Conservation (phyloP, 257 asterid species). For the Solanum neorickii region DNA sequence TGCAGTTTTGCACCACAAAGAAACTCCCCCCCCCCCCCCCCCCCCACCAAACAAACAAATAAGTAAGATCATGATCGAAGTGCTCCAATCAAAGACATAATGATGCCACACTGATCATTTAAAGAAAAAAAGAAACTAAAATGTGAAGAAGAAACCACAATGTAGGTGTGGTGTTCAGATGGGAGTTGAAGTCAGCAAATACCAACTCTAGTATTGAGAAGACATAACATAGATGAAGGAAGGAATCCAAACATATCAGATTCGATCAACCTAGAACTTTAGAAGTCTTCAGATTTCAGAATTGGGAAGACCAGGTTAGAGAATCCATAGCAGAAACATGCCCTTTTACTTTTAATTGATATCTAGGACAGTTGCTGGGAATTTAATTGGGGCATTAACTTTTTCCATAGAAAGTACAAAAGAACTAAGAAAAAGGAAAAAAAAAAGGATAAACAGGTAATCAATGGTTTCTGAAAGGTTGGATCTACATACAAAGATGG, state of each 20-base stretch:
- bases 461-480: neutral
- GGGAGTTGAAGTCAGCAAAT: neutral
- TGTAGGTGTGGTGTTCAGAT: neutral
- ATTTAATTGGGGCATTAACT: neutral
- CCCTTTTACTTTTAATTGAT: neutral
- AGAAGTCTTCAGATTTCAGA: neutral
- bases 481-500: slow-evolving; percentile 75
- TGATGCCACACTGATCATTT: neutral
- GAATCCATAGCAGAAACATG: neutral
- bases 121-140: neutral
- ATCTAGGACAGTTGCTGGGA: neutral
- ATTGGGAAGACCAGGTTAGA: neutral
- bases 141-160: neutral
- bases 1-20: neutral
- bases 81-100: neutral
- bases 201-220: neutral
- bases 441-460: neutral
- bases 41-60: neutral
- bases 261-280: neutral
- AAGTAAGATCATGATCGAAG: neutral
- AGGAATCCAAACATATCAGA: neutral
- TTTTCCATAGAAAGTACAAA: neutral
- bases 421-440: neutral
- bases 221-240: neutral
- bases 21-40: neutral